A percentile compares a stretch with the other conserved stretches of the same genome.
phyloP scores from a whole-genome alignment of 352 stramenopile genomes.

The Phytophthora tentaculata region DNA sequence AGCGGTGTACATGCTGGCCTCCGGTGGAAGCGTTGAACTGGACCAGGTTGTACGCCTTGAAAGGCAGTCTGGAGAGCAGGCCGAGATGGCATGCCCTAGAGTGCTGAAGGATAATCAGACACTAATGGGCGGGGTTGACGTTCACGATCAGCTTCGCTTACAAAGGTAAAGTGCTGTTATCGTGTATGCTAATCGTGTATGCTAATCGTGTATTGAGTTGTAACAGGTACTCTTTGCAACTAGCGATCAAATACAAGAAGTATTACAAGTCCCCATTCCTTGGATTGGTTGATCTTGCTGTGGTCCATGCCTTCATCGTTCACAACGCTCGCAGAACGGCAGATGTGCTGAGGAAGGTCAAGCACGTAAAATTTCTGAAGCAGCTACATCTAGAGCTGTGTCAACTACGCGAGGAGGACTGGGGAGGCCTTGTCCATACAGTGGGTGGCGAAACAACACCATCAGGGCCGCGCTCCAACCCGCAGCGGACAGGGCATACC shows the following conservation, averaged over 20 bases:
- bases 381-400: neutral
- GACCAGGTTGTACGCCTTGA: too few relatives aligned
- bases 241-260: slow-evolving; percentile 25
- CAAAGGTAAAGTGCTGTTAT: too few relatives aligned
- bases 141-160: too few relatives aligned
- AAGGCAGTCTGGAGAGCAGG: too few relatives aligned
- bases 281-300: slow-evolving; percentile 15
- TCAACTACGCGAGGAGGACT: slow-evolving; percentile 14
- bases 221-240: slow-evolving; percentile 18
- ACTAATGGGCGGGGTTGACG: too few relatives aligned
- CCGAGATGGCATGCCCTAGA: too few relatives aligned
- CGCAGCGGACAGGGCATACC: neutral
- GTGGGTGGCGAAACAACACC: too few relatives aligned
- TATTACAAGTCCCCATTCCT: slow-evolving; percentile 19
- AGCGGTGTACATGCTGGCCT: too few relatives aligned
- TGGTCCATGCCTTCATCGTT: slow-evolving; percentile 19
- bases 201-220: slow-evolving; percentile 14
- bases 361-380: neutral
- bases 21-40: too few relatives aligned
- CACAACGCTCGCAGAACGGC: slow-evolving; percentile 6
- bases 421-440: too few relatives aligned
- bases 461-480: neutral
- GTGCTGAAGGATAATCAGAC: too few relatives aligned
- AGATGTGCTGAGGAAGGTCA: neutral
- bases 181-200: too few relatives aligned